phyloP scores from a whole-genome alignment of 768 basidiomycete genomes.

The Mrakia blollopis region DNA sequence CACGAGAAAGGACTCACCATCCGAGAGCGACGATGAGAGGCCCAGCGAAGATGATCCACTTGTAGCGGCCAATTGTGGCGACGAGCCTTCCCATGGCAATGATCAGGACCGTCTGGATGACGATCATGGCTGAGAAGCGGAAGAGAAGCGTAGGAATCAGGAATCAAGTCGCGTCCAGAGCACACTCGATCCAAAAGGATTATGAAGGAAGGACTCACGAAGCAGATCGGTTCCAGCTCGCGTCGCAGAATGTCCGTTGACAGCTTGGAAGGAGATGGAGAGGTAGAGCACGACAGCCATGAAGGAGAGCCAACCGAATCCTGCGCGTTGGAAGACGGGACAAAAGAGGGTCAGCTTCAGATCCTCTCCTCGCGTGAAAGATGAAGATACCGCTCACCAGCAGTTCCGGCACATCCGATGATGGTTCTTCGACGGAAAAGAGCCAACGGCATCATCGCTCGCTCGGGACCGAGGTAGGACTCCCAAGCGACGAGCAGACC shows the following conservation, averaged over 20 bases:
- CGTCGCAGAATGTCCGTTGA: constrained; percentile 26
- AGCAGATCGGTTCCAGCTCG: constrained; percentile 28
- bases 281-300: constrained; percentile 29
- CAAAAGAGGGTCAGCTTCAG: not conserved
- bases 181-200: too few relatives aligned
- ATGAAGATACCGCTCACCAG: not conserved
- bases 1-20: not conserved
- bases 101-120: constrained; percentile 28
- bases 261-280: constrained; percentile 25
- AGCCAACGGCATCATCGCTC: constrained; percentile 23
- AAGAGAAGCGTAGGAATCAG: too few relatives aligned
- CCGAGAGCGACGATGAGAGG: constrained; percentile 3
- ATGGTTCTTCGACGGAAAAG: constrained; percentile 21
- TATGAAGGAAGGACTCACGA: not conserved
- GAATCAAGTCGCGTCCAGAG: not conserved
- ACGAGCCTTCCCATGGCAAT: constrained; percentile 21
- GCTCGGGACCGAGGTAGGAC: constrained; percentile 14
- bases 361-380: not conserved
- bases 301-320: constrained; percentile 6
- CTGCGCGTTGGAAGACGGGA: not conserved
- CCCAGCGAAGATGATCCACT: constrained; percentile 21
- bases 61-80: constrained; percentile 25
- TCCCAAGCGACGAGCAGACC: constrained; percentile 22
- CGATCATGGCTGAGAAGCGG: constrained; percentile 14
- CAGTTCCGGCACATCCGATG: constrained; percentile 7